These are phyloP conservation scores for Pyrenopolyporus hunteri DNA, from an alignment of 495 filamentous ascomycete genomes.

Conservation along the genomic window DNA sequence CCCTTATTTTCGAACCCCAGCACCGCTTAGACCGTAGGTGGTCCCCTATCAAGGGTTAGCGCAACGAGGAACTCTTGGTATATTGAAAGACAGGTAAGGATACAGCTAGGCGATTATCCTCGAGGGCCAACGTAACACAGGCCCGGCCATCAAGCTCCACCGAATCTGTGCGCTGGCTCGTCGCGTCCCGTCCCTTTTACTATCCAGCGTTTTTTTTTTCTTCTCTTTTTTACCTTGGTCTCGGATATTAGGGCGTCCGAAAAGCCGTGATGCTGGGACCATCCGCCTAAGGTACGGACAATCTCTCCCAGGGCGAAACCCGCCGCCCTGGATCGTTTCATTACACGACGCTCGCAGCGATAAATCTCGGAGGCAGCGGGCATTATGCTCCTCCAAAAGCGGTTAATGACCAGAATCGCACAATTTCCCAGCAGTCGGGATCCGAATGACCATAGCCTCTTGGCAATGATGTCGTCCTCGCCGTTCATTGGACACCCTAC, in stretches of 20 bases:
- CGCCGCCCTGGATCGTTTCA: slow-evolving; percentile 20
- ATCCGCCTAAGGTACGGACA: too few relatives aligned
- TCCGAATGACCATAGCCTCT: slow-evolving; percentile 29
- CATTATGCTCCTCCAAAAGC: slow-evolving; percentile 14
- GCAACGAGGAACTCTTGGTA: neutral
- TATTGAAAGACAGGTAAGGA: slow-evolving; percentile 19
- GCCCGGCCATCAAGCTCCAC: slow-evolving; percentile 12
- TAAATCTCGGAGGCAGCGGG: slow-evolving; percentile 20
- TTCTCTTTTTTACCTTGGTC: slow-evolving; percentile 11
- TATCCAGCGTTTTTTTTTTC: too few relatives aligned
- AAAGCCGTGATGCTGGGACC: slow-evolving; percentile 3
- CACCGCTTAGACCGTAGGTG: slow-evolving; percentile 20
- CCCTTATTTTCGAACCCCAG: slow-evolving; percentile 12
- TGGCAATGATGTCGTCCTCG: slow-evolving; percentile 28
- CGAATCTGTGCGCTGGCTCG: slow-evolving; percentile 22
- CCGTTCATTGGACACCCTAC: slow-evolving; percentile 33
- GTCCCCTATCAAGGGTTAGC: slow-evolving; percentile 16
- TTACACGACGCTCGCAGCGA: slow-evolving; percentile 13
- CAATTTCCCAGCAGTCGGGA: slow-evolving; percentile 37
- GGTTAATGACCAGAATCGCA: slow-evolving; percentile 24
- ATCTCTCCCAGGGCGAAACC: slow-evolving; percentile 20
- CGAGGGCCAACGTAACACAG: neutral
- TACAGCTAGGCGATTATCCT: slow-evolving; percentile 5
- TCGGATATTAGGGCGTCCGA: slow-evolving; percentile 27
- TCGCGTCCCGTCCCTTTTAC: slow-evolving; percentile 31